Evolutionary conservation across 2,329 filamentous ascomycete species (phyloP), one percentile per base, ranked within the genome.

Genomic region (Ceratocystis variospora): DNA sequence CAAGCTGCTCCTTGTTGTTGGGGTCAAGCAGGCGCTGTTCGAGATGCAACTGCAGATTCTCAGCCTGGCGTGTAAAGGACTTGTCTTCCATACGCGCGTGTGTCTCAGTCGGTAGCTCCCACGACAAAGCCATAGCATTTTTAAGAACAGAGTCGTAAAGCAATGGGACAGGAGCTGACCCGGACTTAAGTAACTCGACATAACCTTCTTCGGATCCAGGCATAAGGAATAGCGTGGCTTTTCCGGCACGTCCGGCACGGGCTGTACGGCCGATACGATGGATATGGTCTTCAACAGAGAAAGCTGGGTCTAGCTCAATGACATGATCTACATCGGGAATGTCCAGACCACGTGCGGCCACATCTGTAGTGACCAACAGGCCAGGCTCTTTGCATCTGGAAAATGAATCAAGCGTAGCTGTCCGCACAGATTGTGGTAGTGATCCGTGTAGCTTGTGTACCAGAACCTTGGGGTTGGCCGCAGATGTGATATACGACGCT

Each of bases 241-340:
- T 87, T 33, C 94, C 94, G 10, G 93, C 83, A 5, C 89, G 87
- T 17, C 94, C 94, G 0, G 95, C 90, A 79, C 94, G 89, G 2
- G 94, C 94, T 10, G 94, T 99, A 74, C 94, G 88, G 65, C 94
- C 94, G 66, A 97, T 90, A 66, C 94, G 87, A 77, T 99, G 94
- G 6, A 96, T 82, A 74, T 99, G 94, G 74, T 99, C 94, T 68
- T 92, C 89, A 28, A 90, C 86, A 73, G 88, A 90, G 76, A 97
- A 97, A 1, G 94, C 90, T 0, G 94, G 92, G 73, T 99, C 94
- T 73, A 96, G 97, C 75, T 99, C 94, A 66, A 99, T 83, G 62
- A 99, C 91, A 22, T 96, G 81, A 74, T 99, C 94, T 63, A 99
- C 90, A 63, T 94, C 93, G 0, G 93, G 93, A 17, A 99, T 84